Percentiles rank a stretch among this genome's conserved stretches.
These are phyloP conservation scores for Wickerhamiella nectarea DNA, from an alignment of 805 yeast genomes.

Conservation along the genomic window DNA sequence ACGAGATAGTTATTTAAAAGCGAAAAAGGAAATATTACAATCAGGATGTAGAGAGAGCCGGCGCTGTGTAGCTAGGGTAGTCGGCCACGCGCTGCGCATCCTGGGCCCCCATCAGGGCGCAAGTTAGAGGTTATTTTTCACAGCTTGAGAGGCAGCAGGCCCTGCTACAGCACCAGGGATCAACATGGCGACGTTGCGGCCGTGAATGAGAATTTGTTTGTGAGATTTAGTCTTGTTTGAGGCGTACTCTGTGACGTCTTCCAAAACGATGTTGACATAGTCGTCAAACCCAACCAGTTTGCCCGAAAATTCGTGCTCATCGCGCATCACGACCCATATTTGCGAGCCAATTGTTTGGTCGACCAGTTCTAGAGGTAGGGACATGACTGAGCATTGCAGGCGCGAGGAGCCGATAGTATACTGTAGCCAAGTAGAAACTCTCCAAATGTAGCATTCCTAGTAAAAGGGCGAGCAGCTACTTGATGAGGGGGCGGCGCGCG, in stretches of 20 bases:
- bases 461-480: too few species aligned
- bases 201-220: conserved; percentile 28
- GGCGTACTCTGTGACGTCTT: conserved; percentile 54
- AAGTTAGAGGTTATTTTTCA: neutral
- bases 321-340: conserved; percentile 56
- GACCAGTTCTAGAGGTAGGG: conserved; percentile 68
- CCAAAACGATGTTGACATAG: conserved; percentile 73
- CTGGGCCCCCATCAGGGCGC: too few species aligned
- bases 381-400: too few species aligned
- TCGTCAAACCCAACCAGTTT: conserved; percentile 87
- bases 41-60: too few species aligned
- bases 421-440: too few species aligned
- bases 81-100: too few species aligned
- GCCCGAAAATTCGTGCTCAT: conserved; percentile 71
- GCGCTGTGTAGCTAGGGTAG: too few species aligned
- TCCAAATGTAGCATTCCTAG: too few species aligned
- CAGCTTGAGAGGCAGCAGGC: conserved; percentile 14
- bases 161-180: conserved; percentile 22
- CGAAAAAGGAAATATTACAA: too few species aligned
- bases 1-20: conserved; percentile 13
- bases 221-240: conserved; percentile 21
- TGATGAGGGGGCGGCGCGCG: too few species aligned
- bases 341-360: conserved; percentile 76
- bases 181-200: conserved; percentile 30
- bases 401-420: too few species aligned